Evolutionary conservation across 2,329 filamentous ascomycete species (phyloP), one percentile per base, ranked within the genome.

Genomic region (Fusarium sp.): DNA sequence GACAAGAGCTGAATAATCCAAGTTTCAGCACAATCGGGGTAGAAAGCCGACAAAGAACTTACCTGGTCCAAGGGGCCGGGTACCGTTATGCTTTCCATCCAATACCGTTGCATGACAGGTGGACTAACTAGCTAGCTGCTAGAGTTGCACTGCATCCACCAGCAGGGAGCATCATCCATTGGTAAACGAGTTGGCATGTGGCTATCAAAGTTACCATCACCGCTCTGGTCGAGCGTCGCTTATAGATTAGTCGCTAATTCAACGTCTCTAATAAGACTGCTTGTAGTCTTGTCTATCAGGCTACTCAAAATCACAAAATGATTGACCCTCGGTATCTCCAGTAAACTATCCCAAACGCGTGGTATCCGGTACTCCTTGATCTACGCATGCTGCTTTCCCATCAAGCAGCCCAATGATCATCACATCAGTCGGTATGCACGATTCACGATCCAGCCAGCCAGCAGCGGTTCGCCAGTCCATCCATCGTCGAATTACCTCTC

Each of bases 381-480:
- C 50, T 39, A 39, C 46, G 30, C 30, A 48, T 30, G 12, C 11
- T 12, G 39, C 15, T 13, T 13, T 43, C 39, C 37, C n/a, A 23
- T n/a, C 23, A 54, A 43, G 28, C 34, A 54, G 43, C 23, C 52
- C 40, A 40, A 28, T 40, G 23, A 48, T 39, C 39, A 31, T 40
- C 31, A 53, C 39, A 30, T 27, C 30, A 51, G 18, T 27, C 30
- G 37, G 18, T 50, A 30, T 58, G 39, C 62, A 41, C 50, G 37
- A 58, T 36, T 57, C 43, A 51, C 56, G 37, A 67, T 53, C 48
- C 55, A 52, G 52, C 59, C 48, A 71, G 23, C 67, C 67, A 71
- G 66, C 51, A 71, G 51, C 53, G 30, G 47, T 55, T 61, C 28
- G 23, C 56, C 39, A 23, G 48, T 37, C 54, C 44, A 30, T 40